phyloP scores from a whole-genome alignment of 352 stramenopile species.

The Globisporangium cederbergense region DNA sequence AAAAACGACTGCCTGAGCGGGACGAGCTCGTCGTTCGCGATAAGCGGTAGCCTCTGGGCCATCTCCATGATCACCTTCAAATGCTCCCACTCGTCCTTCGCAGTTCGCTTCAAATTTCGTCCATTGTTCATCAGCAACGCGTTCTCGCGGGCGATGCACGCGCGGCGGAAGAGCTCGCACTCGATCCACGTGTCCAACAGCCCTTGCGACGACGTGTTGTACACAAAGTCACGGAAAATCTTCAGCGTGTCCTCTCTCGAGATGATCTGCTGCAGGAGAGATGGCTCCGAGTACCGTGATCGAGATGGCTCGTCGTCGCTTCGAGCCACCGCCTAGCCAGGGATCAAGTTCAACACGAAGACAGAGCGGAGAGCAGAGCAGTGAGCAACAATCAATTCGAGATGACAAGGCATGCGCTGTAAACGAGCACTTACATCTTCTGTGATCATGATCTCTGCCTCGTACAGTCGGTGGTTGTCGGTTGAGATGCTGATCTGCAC shows the following conservation, averaged over 20 bases:
- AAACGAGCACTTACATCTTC: conserved; percentile 56
- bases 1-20: conserved; percentile 54
- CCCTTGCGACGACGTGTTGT: conserved; percentile 50
- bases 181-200: conserved; percentile 85
- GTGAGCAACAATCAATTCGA: not conserved
- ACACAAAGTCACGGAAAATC: conserved; percentile 78
- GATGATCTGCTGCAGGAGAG: conserved; percentile 61
- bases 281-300: conserved; percentile 44
- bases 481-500: conserved; percentile 75
- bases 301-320: conserved; percentile 53
- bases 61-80: conserved; percentile 61
- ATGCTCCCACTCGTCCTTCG: conserved; percentile 79
- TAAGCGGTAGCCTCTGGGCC: conserved; percentile 53
- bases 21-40: conserved; percentile 49
- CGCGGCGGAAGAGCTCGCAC: conserved; percentile 74
- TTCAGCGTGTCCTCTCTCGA: conserved; percentile 76
- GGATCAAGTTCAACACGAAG: not conserved
- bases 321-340: conserved; percentile 44
- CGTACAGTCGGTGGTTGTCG: conserved; percentile 77
- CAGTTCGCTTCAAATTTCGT: conserved; percentile 29
- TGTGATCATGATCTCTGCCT: conserved; percentile 83
- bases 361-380: not conserved
- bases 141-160: conserved; percentile 61
- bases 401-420: not conserved
- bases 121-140: conserved; percentile 29